Conservation (phyloP, 257 asterid species). For the Solanum boliviense region DNA sequence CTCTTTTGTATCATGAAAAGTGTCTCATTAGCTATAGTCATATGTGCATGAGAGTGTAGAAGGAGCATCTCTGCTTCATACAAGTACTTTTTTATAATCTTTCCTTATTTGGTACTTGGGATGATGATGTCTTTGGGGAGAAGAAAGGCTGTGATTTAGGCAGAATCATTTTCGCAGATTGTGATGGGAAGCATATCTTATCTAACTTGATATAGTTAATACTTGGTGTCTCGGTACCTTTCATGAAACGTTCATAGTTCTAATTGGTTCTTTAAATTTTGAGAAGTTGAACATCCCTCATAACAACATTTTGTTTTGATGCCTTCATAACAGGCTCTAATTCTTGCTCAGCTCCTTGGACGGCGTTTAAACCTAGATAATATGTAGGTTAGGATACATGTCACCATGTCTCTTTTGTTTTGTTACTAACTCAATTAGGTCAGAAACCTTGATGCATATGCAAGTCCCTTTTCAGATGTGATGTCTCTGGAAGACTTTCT, state of each 20-base stretch:
- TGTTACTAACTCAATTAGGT: not conserved
- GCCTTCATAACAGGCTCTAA: constrained; percentile 49
- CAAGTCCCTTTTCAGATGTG: constrained; percentile 12
- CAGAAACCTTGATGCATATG: not conserved
- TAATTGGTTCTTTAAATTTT: not conserved
- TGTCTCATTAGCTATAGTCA: not conserved
- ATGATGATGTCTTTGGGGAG: not conserved
- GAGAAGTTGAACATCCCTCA: not conserved
- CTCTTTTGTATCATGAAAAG: not conserved
- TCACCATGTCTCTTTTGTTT: not conserved
- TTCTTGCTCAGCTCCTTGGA: constrained; percentile 91
- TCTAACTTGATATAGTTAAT: not conserved
- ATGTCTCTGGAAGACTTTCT: constrained; percentile 73
- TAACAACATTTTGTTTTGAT: constrained; percentile 1
- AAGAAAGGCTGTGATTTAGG: not conserved
- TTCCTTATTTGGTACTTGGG: not conserved
- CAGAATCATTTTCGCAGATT: not conserved
- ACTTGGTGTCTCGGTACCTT: not conserved
- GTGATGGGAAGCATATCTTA: not conserved
- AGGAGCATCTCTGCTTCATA: not conserved
- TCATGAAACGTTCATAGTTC: not conserved
- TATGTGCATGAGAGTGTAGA: not conserved
- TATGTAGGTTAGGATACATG: constrained; percentile 47
- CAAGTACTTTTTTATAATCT: not conserved
- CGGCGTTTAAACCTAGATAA: constrained; percentile 49